Evolutionary conservation across 164 flowering plant genomes (phyloP), one percentile per base, ranked within the genome.

Genomic region (Amborella trichopoda): DNA sequence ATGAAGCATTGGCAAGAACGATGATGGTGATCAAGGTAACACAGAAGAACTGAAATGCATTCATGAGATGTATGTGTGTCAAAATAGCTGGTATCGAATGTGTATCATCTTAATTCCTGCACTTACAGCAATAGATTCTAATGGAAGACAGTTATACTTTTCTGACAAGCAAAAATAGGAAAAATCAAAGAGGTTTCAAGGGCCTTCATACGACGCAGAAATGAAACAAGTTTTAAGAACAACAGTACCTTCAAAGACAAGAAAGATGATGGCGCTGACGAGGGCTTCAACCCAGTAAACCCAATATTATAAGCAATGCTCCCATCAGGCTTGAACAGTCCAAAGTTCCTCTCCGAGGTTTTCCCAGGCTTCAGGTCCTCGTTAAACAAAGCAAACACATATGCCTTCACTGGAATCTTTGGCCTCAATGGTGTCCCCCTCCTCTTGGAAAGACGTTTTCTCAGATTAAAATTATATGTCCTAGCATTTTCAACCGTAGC

Each of bases 311-410:
- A 87, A 2, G 94, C 30, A 46, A 77, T 74, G 59, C 94, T 87
- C 20, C 96, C 96, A 70, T 83, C 96, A 24, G 83, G 66, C 49
- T 87, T 83, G 48, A 79, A 88, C 56, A 88, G 53, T 34, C 96
- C 94, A 52, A 81, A 88, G 69, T 88, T 83, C 61, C 88, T 77
- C 68, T 88, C 96, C 10, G 94, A 88, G 2, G 80, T 74, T 20
- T 77, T 73, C 17, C 88, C 94, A 14, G 79, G 75, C 61, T 88
- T 88, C 69, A 64, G 57, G 46, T 88, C 68, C 66, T 88, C 96
- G 50, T 87, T 87, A 47, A 83, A 80, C 66, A 83, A 54, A 4
- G 90, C 90, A 54, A 87, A 87, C 4, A 87, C 44, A 53, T 83
- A 87, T 21, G 83, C 96, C 60, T 44, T 81, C 14, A 67, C 62